These are phyloP conservation scores for Diatrype stigma DNA, from an alignment of 2,329 filamentous ascomycete genomes.

Conservation along the genomic window DNA sequence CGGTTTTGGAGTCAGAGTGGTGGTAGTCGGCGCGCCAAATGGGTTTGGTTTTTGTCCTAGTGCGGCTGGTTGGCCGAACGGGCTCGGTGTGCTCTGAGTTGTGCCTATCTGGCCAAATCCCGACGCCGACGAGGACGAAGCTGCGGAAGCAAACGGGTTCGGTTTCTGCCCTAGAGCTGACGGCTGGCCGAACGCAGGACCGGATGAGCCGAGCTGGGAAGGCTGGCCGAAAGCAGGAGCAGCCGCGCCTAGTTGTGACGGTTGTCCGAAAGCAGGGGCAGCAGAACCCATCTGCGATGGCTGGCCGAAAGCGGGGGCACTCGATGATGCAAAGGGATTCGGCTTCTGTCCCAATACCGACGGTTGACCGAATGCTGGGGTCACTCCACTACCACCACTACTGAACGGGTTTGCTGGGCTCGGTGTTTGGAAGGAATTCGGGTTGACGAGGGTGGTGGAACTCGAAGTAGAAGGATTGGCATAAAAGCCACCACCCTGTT, in stretches of 20 bases:
- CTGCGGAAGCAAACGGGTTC: slow-evolving; percentile 10
- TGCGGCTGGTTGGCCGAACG: slow-evolving; percentile 34
- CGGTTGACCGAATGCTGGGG: slow-evolving; percentile 30
- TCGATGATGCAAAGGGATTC: slow-evolving; percentile 13
- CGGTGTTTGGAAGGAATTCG: slow-evolving; percentile 36
- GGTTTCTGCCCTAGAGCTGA: slow-evolving; percentile 29
- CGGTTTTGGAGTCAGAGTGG: slow-evolving; percentile 19
- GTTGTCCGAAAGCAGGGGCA: slow-evolving; percentile 35
- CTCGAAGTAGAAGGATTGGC: slow-evolving; percentile 22
- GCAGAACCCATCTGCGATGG: slow-evolving; percentile 12
- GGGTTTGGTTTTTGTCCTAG: slow-evolving; percentile 27
- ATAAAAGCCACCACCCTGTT: slow-evolving; percentile 12
- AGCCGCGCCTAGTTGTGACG: slow-evolving; percentile 27
- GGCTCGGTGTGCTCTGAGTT: slow-evolving; percentile 10
- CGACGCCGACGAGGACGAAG: slow-evolving; percentile 17
- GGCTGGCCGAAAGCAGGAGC: slow-evolving; percentile 28
- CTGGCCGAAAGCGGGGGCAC: slow-evolving; percentile 21
- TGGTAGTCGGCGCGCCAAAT: slow-evolving; percentile 16
- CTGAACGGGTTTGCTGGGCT: slow-evolving; percentile 26
- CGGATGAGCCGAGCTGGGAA: slow-evolving; percentile 22
- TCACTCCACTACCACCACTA: slow-evolving; percentile 4
- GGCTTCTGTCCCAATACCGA: slow-evolving; percentile 25
- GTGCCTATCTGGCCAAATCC: slow-evolving; percentile 25
- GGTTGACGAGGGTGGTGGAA: slow-evolving; percentile 26
- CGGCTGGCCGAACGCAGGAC: slow-evolving; percentile 34